Conservation (phyloP, 2,329 filamentous ascomycete genomes). For the Dactylella cylindrospora region DNA sequence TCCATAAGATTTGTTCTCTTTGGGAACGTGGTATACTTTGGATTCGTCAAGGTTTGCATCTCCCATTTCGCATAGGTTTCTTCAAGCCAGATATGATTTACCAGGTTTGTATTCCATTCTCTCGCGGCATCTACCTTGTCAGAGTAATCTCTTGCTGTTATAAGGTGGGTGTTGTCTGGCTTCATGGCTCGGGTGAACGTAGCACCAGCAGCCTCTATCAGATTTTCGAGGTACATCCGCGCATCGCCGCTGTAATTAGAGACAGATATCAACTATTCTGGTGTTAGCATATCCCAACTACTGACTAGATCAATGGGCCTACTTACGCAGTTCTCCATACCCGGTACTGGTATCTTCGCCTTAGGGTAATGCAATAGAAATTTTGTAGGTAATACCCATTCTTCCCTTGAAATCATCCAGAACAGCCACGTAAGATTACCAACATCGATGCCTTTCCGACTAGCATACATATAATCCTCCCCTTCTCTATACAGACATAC, state of each 20-base stretch:
- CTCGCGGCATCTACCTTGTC: slow-evolving; percentile 90
- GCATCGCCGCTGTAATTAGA: slow-evolving; percentile 97
- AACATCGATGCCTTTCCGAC: slow-evolving; percentile 75
- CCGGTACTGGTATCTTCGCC: slow-evolving; percentile 72
- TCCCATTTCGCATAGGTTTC: slow-evolving; percentile 92
- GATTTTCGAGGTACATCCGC: slow-evolving; percentile 86
- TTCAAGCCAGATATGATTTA: slow-evolving; percentile 97
- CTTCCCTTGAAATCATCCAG: slow-evolving; percentile 81
- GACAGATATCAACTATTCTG: slow-evolving; percentile 71
- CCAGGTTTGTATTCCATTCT: slow-evolving; percentile 86
- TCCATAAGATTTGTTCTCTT: slow-evolving; percentile 87
- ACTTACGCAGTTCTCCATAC: slow-evolving; percentile 63
- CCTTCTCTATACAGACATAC: slow-evolving; percentile 87
- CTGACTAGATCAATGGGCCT: neutral
- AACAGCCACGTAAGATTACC: slow-evolving; percentile 95
- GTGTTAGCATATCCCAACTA: slow-evolving; percentile 2
- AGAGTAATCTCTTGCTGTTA: slow-evolving; percentile 81
- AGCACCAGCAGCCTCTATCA: slow-evolving; percentile 79
- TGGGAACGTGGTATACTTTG: slow-evolving; percentile 83
- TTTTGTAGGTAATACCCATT: slow-evolving; percentile 81
- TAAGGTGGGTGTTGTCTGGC: slow-evolving; percentile 89
- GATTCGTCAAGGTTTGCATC: slow-evolving; percentile 69
- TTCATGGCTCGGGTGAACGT: slow-evolving; percentile 94
- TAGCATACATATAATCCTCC: slow-evolving; percentile 72
- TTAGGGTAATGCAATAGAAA: slow-evolving; percentile 88